Base-by-base conservation (phyloP, 106 monocot species). In the Acanthochlamys bracteata region DNA sequence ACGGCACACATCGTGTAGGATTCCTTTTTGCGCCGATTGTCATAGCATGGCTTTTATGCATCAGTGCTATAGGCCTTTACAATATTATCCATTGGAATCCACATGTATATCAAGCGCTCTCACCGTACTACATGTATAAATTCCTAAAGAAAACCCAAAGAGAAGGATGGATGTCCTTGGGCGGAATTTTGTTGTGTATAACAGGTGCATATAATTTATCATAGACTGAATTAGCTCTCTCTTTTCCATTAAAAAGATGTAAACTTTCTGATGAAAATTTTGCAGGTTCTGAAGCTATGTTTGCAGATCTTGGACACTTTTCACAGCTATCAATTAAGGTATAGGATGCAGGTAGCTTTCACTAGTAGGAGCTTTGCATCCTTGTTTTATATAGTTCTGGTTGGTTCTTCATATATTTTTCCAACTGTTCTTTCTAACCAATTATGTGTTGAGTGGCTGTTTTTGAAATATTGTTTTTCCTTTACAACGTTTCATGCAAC, bases 261-360 rank as follows among this genome's bases (percentile, higher is more conserved):
- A 10, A 51, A 15, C 2, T 51, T 51, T 19, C 9, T 13, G 9
- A 51, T 8, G 8, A 51, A 51, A 19, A 33, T 17, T 8, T 49
- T 55, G 15, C 73, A 98, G 96, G 98, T 24, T 92, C 92, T 26
- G 98, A 99, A 83, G 98, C 98, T 63, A 99, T 99, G 98, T 99
- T 83, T 86, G 92, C 98, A 53, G 98, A 92, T 79, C 76, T 99
- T 41, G 98, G 98, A 2, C 98, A 99, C 75, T 99, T 99, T 66
- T 85, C 82, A 25, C 85, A 86, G 69, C 60, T 81, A 66, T 99
- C 98, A 22, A 99, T 99, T 74, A 71, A 89, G 88, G 96, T 91
- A 74, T 39, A n/a, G 17, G 7, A 17, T 62, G 19, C 41, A 42
- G 39, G 39, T 55, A 55, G 55, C 55, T 20, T 22, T 55, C 20